A percentile compares a stretch with the other conserved stretches of the same genome.
Conservation (phyloP, 2,329 filamentous ascomycete genomes). For the Fusarium proliferatum region DNA sequence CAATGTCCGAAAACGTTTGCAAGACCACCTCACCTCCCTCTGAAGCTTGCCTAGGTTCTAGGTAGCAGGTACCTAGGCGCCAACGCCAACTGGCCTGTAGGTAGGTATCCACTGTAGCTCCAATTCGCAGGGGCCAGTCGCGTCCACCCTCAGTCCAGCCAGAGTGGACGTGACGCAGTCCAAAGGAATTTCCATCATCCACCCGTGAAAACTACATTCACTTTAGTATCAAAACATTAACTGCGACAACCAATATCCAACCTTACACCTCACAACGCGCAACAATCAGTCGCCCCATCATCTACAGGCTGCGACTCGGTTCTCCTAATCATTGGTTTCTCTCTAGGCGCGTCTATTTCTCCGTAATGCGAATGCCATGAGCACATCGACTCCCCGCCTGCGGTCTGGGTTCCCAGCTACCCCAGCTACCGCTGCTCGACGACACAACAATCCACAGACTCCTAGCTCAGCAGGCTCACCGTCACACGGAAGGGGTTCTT, state of each 20-base stretch:
- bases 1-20: not conserved
- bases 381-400: slow-evolving; percentile 78
- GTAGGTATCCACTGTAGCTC: slow-evolving; percentile 31
- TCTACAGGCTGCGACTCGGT: slow-evolving; percentile 12
- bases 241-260: slow-evolving; percentile 16
- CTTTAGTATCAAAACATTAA: slow-evolving; percentile 30
- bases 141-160: slow-evolving; percentile 41
- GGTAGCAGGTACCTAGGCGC: too few species aligned
- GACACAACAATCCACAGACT: slow-evolving; percentile 48
- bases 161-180: slow-evolving; percentile 51
- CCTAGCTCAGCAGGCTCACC: slow-evolving; percentile 47
- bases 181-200: slow-evolving; percentile 44
- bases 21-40: not conserved
- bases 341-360: slow-evolving; percentile 37
- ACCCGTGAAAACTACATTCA: slow-evolving; percentile 42
- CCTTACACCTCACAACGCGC: slow-evolving; percentile 28
- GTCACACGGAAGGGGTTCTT: slow-evolving; percentile 46
- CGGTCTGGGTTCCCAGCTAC: slow-evolving; percentile 85
- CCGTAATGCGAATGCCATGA: slow-evolving; percentile 84
- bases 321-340: slow-evolving; percentile 31
- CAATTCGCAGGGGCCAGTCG: slow-evolving; percentile 39
- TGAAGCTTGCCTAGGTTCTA: not conserved
- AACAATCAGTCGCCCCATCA: slow-evolving; percentile 17
- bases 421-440: slow-evolving; percentile 64
- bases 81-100: not conserved